phyloP scores from a whole-genome alignment of 208 protist species.

The Wallacemonas sp. region DNA sequence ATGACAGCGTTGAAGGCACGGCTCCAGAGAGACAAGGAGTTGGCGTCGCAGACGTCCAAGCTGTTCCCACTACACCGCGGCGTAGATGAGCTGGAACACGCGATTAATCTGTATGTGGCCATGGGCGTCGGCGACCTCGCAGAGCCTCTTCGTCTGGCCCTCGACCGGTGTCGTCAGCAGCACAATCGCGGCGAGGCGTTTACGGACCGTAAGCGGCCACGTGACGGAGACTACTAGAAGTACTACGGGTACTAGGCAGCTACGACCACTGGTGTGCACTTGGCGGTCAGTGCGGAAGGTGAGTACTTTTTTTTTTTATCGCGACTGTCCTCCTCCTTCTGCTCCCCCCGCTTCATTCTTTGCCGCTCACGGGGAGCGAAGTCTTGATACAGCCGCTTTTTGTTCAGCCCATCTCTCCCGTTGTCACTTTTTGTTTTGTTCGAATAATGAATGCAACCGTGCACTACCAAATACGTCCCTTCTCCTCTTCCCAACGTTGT shows the following conservation, averaged over 20 bases:
- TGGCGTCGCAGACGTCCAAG: slow-evolving; percentile 37
- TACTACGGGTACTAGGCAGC: too few species aligned
- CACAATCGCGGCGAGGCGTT: not conserved
- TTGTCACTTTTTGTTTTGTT: not conserved
- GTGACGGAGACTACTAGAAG: slow-evolving; percentile 11
- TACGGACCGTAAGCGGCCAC: slow-evolving; percentile 31
- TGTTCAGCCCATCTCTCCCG: too few species aligned
- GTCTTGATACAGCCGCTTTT: too few species aligned
- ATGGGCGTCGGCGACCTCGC: slow-evolving; percentile 67
- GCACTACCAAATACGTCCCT: not conserved
- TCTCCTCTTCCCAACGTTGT: too few species aligned
- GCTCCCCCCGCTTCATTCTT: too few species aligned
- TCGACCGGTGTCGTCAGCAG: slow-evolving; percentile 41
- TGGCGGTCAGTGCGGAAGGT: too few species aligned
- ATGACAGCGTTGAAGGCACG: slow-evolving; percentile 36
- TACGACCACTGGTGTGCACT: too few species aligned
- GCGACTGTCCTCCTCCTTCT: too few species aligned
- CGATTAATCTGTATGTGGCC: slow-evolving; percentile 72
- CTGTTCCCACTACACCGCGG: slow-evolving; percentile 54
- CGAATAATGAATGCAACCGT: not conserved
- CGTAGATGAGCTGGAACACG: slow-evolving; percentile 33
- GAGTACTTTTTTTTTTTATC: too few species aligned
- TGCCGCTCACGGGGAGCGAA: not conserved
- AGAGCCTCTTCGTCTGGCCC: slow-evolving; percentile 29
- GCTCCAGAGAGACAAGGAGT: slow-evolving; percentile 51